Conservation (phyloP, 2,329 filamentous ascomycete genomes). For the Fusarium xyrophilum region DNA sequence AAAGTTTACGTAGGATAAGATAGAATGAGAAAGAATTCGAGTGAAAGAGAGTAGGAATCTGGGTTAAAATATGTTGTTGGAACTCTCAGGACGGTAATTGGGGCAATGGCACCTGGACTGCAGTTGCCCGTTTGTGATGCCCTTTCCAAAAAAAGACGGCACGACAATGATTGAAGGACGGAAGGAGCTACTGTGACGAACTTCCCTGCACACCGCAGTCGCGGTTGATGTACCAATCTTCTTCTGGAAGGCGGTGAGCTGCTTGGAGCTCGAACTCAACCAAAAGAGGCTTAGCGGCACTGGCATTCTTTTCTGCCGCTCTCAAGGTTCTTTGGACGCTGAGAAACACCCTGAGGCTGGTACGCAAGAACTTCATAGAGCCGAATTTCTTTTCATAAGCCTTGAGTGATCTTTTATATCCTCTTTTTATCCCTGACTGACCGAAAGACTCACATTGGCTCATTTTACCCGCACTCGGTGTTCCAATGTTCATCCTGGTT, state of each 20-base stretch:
- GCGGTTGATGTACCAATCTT: not conserved
- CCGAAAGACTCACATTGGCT: not conserved
- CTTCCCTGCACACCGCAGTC: constrained; percentile 26
- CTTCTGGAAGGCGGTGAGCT: constrained; percentile 13
- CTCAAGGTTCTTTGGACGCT: constrained; percentile 12
- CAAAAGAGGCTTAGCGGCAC: not conserved
- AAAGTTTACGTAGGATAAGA: not conserved
- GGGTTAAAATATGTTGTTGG: not conserved
- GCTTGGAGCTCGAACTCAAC: accelerated
- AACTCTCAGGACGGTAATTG: not conserved
- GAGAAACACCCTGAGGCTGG: constrained; percentile 4
- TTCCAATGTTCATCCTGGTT: constrained; percentile 61
- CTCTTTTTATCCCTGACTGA: not conserved
- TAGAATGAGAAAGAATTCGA: not conserved
- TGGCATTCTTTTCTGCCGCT: constrained; percentile 37
- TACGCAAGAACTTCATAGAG: not conserved
- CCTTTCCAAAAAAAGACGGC: constrained; percentile 23
- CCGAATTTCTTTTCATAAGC: constrained; percentile 4
- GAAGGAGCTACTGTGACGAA: constrained; percentile 28
- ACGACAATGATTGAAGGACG: constrained; percentile 21
- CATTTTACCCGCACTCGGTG: not conserved
- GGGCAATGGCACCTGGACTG: not conserved
- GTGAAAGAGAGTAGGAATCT: constrained; percentile 2
- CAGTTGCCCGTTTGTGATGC: constrained; percentile 8
- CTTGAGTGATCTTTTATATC: not conserved